A percentile compares a stretch with the other conserved stretches of the same genome.
These are phyloP conservation scores for Terana coerulea DNA, from an alignment of 768 basidiomycete genomes.

Conservation along the genomic window DNA sequence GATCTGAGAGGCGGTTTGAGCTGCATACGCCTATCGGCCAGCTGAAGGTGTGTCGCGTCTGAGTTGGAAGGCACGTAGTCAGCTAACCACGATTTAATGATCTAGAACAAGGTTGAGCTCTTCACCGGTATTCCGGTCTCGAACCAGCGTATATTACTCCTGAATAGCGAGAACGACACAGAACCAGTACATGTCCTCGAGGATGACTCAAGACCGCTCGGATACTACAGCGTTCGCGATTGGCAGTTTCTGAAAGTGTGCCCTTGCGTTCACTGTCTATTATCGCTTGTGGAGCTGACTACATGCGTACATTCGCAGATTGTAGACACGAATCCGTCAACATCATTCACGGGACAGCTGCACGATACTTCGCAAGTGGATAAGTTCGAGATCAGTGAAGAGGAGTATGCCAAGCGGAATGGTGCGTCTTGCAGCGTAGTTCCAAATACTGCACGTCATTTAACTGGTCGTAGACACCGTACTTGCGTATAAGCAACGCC, in stretches of 20 bases:
- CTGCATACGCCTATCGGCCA: slow-evolving; percentile 67
- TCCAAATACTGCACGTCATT: not conserved
- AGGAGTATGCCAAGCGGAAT: slow-evolving; percentile 75
- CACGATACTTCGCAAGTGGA: slow-evolving; percentile 84
- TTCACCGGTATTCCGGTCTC: slow-evolving; percentile 85
- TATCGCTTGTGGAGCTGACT: not conserved
- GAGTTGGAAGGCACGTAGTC: not conserved
- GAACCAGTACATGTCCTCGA: slow-evolving; percentile 50
- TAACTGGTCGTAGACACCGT: slow-evolving; percentile 63
- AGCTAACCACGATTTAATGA: not conserved
- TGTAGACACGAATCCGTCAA: slow-evolving; percentile 71
- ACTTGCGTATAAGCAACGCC: slow-evolving; percentile 78
- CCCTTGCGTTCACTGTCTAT: slow-evolving; percentile 4
- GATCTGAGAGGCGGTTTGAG: slow-evolving; percentile 84
- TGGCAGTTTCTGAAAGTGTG: slow-evolving; percentile 80
- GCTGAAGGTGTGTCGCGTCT: slow-evolving; percentile 64
- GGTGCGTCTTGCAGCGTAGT: slow-evolving; percentile 42
- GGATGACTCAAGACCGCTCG: slow-evolving; percentile 67
- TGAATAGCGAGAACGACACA: slow-evolving; percentile 51
- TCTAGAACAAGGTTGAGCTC: slow-evolving; percentile 67
- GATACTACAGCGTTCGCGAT: slow-evolving; percentile 69
- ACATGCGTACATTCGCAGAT: slow-evolving; percentile 41
- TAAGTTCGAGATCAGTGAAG: slow-evolving; percentile 85
- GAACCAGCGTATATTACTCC: slow-evolving; percentile 67
- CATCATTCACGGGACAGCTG: slow-evolving; percentile 77